Base-by-base conservation (phyloP, 768 basidiomycete species). In the Pulveroboletus ravenelii region DNA sequence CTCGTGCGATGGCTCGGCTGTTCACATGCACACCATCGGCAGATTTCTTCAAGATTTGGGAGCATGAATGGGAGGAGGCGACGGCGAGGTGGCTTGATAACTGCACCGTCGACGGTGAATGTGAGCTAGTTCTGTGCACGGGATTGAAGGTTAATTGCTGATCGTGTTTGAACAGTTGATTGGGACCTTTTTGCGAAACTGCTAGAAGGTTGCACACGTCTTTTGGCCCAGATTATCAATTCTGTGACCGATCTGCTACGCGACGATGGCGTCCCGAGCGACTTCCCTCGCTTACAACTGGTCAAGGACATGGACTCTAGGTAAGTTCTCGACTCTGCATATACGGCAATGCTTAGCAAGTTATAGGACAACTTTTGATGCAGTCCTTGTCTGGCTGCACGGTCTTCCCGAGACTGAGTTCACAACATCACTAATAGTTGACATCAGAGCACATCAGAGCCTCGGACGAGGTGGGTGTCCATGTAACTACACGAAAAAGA, bases 141-240 rank as follows among this genome's bases (percentile, higher is more conserved):
- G 8, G 9, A n/a, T 15, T 4, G 25, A 12, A 9, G 6, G 17
- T 44, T 18, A 9, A 5, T 38, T 46, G 17, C 31, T 49, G 35
- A 48, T 56, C 54, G 38, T 37, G 18, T n/a, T 31, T 15, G 8
- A 43, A 18, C 42, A 86, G 84, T 81, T 57, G 70, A 82, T 52
- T 86, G 84, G 84, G 62, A 60, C 32, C 65, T 82, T 23, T 80
- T 79, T 51, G 70, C 67, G 30, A 70, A 71, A 45, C 53, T 81
- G 9, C 55, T 83, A 0, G 71, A 77, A 50, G 65, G 65, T 10
- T 67, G 70, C 6, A 57, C 77, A 14, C 58, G 51, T 1, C 55
- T 81, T 10, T 61, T 83, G 32, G 78, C 77, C 54, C 63, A 57
- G 23, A 61, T 73, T 25, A 56, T 70, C 40, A 48, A 57, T 39